Evolutionary conservation across 768 basidiomycete species (phyloP), one percentile per base, ranked within the genome.

Genomic region (Termitomyces sp.): DNA sequence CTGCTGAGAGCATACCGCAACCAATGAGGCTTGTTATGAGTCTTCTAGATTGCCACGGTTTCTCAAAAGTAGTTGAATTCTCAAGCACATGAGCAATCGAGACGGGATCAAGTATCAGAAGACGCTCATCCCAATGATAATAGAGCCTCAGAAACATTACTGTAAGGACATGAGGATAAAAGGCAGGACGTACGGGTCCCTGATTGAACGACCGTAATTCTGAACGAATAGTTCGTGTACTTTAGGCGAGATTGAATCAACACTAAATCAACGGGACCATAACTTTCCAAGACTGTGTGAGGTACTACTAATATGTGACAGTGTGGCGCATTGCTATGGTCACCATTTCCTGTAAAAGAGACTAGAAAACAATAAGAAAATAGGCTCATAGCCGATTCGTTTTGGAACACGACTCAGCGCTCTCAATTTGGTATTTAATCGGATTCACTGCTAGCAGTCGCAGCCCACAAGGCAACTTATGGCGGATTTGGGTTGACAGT

Each of bases 21-120:
- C 93, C 93, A 55, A 97, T 88, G 56, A 94, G 78, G 55, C 80
- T 76, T 12, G 83, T 81, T 34, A 97, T 90, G 44, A 90, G 70
- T 45, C 77, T 74, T 24, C 93, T 82, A 1, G 90, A 87, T 58
- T 84, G 83, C 79, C 82, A 86, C 12, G 93, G 91, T 66, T 96
- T 96, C 66, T 91, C 87, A 64, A 91, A 93, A 34, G 83, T 74
- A 40, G 78, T 74, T 14, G 83, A 76, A 55, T 91, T 80, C 62
- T 86, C 85, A 50, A 94, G 72, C 37, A 96, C 78, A 64, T 95
- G 84, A 11, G 77, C 68, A 32, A 95, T 66, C 0, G 93, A 87
- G 22, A 79, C 66, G 5, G 92, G 89, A 65, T 96, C 93, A 37
- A 92, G 74, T 0, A 90, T 90, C 51, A 92, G 74, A 1, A 96